phyloP scores from a whole-genome alignment of 257 asterid species.

The Scutellaria baicalensis region DNA sequence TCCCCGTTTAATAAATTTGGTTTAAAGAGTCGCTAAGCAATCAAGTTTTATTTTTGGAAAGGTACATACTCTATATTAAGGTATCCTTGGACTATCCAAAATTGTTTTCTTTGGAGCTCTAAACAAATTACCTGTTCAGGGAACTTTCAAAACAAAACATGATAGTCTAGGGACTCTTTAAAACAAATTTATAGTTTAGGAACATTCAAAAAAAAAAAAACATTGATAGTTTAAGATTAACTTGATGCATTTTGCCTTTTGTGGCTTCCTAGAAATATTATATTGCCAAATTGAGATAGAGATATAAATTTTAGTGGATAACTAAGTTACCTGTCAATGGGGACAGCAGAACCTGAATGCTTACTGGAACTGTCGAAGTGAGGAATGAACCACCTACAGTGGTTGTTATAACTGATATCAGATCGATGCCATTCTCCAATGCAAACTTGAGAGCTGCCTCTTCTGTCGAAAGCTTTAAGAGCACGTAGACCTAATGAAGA shows the following conservation, averaged over 20 bases:
- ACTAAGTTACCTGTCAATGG: constrained; percentile 58
- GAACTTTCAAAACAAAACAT: too few species aligned
- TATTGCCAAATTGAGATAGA: not conserved
- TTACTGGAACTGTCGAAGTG: constrained; percentile 62
- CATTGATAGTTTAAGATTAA: too few species aligned
- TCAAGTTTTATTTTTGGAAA: too few species aligned
- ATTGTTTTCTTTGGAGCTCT: too few species aligned
- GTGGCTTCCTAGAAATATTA: not conserved
- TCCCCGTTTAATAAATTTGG: too few species aligned
- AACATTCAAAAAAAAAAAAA: too few species aligned
- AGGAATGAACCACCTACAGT: constrained; percentile 83
- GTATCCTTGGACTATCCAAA: too few species aligned
- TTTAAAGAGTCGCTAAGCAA: too few species aligned
- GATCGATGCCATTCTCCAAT: constrained; percentile 52
- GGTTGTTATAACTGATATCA: constrained; percentile 62
- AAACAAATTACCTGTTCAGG: too few species aligned
- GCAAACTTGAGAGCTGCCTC: constrained; percentile 68
- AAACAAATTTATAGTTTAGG: too few species aligned
- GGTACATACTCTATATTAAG: too few species aligned
- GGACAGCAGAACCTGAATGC: constrained; percentile 67
- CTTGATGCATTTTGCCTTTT: not conserved
- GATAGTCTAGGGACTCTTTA: too few species aligned
- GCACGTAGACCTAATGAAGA: constrained; percentile 49
- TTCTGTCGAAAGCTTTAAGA: constrained; percentile 65
- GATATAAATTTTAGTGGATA: not conserved